Base-by-base conservation (phyloP, 1,139 yeast genomes). In the Wickerhamomyces sp. region DNA sequence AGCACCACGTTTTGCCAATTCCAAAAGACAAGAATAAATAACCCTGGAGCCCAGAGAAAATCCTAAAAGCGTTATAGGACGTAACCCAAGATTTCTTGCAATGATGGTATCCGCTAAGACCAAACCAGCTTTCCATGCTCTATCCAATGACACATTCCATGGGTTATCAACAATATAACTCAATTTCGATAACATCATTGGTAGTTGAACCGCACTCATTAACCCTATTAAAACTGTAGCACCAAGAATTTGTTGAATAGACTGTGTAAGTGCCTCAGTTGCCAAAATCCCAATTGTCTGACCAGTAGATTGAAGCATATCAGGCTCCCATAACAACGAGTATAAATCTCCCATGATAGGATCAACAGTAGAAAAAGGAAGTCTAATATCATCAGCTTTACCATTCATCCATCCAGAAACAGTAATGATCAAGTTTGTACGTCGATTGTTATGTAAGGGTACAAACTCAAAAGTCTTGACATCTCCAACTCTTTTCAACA, bases 321-420 rank as follows among this genome's bases (percentile, higher is more conserved):
- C 99, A 0, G 99, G 99, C 64, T 94, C 99, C 99, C 99, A 94
- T 41, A 87, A 69, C 14, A 94, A 72, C 0, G 98, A 89, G 59
- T 86, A 86, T 57, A 93, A 69, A 65, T 94, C 99, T 11, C 99
- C 99, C 94, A 93, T 90, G 0, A 91, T 88, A 0, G 99, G 99
- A 62, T 94, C 99, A 7, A 93, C 86, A 0, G 99, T 93, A 1
- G 96, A 88, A 62, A 91, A 94, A 4, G 99, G 99, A 51, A 94
- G 74, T 61, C 99, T 75, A 14, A 94, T 95, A 75, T 94, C 99
- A 79, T 94, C 99, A 56, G 84, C 79, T 51, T 81, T 84, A 63
- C 97, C 95, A 50, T 85, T 83, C 94, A 93, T 90, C 99, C 99
- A 94, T 1, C 99, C 99, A 45, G 95, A 83, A 0, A 94, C 91